Evolutionary conservation across 2,329 filamentous ascomycete genomes (phyloP).

Genomic region (Amauroascus verrucosus): DNA sequence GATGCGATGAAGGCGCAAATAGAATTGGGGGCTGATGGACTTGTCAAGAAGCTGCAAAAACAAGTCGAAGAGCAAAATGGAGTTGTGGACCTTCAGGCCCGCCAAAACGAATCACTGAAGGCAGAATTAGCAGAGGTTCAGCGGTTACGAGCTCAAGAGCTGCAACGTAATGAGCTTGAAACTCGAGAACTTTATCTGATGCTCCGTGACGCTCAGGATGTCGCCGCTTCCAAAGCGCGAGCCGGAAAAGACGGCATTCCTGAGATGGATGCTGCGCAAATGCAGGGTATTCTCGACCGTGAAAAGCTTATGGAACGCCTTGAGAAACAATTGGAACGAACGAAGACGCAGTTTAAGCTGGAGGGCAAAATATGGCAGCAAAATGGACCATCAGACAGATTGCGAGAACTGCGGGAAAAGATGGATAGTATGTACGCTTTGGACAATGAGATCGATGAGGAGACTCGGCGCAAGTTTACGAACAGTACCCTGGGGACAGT

Average conservation of each 20-base stretch:
- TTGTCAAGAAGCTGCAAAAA: conserved; percentile 85
- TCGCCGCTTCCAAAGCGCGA: conserved; percentile 71
- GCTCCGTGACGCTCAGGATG: conserved; percentile 93
- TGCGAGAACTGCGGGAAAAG: conserved; percentile 82
- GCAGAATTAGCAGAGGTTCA: conserved; percentile 81
- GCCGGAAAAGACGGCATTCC: conserved; percentile 41
- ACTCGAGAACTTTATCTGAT: conserved; percentile 95
- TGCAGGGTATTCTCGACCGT: conserved; percentile 88
- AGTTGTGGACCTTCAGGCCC: conserved; percentile 77
- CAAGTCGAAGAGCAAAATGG: conserved; percentile 87
- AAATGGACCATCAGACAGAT: conserved; percentile 76
- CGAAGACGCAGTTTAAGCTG: conserved; percentile 95
- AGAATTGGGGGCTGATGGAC: conserved; percentile 81
- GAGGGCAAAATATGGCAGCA: conserved; percentile 88
- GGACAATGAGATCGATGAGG: conserved; percentile 40
- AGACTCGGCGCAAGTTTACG: conserved; percentile 54
- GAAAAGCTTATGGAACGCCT: conserved; percentile 86
- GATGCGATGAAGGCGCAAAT: conserved; percentile 87
- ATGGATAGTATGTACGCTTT: conserved; percentile 64
- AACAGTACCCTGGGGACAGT: conserved; percentile 66
- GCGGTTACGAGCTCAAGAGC: conserved; percentile 73
- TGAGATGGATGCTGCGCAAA: conserved; percentile 60
- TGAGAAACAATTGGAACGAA: conserved; percentile 88
- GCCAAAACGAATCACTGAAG: conserved; percentile 80
- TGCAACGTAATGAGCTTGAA: conserved; percentile 90